Percentiles rank a stretch among this genome's conserved stretches.
Conservation (phyloP, 2,329 filamentous ascomycete genomes). For the Penicillium crustosum region DNA sequence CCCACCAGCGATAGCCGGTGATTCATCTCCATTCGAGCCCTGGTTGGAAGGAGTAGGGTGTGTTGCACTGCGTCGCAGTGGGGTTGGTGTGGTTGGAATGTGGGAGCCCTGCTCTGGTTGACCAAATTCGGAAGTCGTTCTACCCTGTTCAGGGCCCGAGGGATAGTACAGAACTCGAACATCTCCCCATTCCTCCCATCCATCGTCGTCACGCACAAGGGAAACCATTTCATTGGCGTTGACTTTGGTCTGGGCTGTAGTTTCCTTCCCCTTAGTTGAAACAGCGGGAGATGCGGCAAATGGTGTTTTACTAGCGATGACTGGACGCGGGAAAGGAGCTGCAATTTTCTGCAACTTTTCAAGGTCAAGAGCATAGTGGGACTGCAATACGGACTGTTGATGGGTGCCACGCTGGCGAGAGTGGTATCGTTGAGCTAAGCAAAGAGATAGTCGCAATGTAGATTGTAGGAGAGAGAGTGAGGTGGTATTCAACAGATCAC, state of each 20-base stretch:
- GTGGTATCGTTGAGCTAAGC: constrained; percentile 89
- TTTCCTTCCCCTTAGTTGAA: constrained; percentile 74
- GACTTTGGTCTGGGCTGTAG: constrained; percentile 54
- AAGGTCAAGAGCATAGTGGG: constrained; percentile 73
- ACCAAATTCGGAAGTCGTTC: constrained; percentile 31
- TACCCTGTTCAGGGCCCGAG: constrained; percentile 36
- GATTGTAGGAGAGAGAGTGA: constrained; percentile 74
- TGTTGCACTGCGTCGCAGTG: constrained; percentile 68
- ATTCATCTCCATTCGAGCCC: constrained; percentile 46
- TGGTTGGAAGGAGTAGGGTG: constrained; percentile 53
- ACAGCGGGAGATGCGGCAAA: constrained; percentile 55
- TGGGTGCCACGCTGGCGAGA: constrained; percentile 77
- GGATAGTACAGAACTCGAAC: constrained; percentile 79
- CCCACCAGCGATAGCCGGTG: constrained; percentile 50
- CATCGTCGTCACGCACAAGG: constrained; percentile 60
- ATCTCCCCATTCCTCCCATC: constrained; percentile 77
- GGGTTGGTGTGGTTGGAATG: constrained; percentile 70
- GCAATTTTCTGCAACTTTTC: constrained; percentile 84
- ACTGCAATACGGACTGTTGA: constrained; percentile 71
- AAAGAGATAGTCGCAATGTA: constrained; percentile 76
- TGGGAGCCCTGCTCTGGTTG: constrained; percentile 41
- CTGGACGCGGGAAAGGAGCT: constrained; percentile 75
- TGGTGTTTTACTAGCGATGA: constrained; percentile 51
- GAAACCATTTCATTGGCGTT: constrained; percentile 83
- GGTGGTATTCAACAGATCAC: constrained; percentile 84